A percentile compares a stretch with the other conserved stretches of the same genome.
Conservation (phyloP, 345 rosid species). For the Tarenaya hassleriana region DNA sequence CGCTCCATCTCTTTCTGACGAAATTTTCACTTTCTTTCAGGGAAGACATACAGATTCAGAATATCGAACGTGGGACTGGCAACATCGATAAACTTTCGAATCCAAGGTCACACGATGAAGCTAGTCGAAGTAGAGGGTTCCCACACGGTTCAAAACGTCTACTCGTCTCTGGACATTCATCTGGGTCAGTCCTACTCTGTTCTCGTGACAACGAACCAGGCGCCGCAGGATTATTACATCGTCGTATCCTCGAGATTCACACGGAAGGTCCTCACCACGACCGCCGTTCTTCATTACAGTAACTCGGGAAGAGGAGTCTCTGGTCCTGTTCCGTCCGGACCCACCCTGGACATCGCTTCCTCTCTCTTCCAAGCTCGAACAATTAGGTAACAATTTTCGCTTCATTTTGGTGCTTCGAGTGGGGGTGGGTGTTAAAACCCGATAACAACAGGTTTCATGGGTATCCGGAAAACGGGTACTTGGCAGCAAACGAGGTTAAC, state of each 20-base stretch:
- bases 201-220: slow-evolving; percentile 37
- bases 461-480: too few relatives aligned
- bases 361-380: slow-evolving; percentile 84
- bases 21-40: slow-evolving; percentile 27
- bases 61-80: slow-evolving; percentile 64
- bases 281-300: slow-evolving; percentile 50
- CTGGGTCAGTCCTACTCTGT: slow-evolving; percentile 63
- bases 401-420: too few relatives aligned
- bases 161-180: slow-evolving; percentile 66
- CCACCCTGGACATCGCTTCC: slow-evolving; percentile 64
- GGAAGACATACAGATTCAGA: slow-evolving; percentile 55
- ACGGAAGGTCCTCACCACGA: slow-evolving; percentile 38
- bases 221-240: slow-evolving; percentile 47
- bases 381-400: slow-evolving; percentile 56
- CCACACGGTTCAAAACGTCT: slow-evolving; percentile 58
- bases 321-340: slow-evolving; percentile 51
- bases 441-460: too few relatives aligned
- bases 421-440: too few relatives aligned
- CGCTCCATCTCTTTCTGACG: background rate
- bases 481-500: too few relatives aligned
- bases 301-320: slow-evolving; percentile 54
- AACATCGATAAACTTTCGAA: slow-evolving; percentile 68
- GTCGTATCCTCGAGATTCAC: slow-evolving; percentile 82
- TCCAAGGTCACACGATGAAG: slow-evolving; percentile 65
- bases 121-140: slow-evolving; percentile 85